A percentile compares a stretch with the other conserved stretches of the same genome.
phyloP scores from a whole-genome alignment of 1,284 basidiomycete genomes.

The Pholiota adiposa region DNA sequence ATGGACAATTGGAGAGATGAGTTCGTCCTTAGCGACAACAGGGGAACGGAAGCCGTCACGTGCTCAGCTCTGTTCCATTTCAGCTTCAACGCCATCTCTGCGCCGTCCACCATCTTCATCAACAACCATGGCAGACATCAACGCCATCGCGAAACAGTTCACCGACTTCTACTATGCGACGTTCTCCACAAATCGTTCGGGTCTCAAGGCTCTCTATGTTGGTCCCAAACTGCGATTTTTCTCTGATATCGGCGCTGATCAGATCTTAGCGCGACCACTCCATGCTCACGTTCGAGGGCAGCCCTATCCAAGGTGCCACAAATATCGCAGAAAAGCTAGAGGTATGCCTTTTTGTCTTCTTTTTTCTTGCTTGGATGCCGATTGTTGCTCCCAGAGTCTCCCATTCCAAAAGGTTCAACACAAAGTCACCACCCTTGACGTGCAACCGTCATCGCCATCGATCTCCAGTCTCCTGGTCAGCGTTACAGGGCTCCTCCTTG shows the following conservation, averaged over 20 bases:
- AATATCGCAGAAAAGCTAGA: constrained; percentile 83
- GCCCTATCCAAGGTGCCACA: constrained; percentile 60
- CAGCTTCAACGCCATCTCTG: constrained; percentile 20
- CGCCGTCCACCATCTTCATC: constrained; percentile 22
- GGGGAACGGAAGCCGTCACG: constrained; percentile 13
- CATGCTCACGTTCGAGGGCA: constrained; percentile 90
- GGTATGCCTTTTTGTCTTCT: constrained; percentile 51
- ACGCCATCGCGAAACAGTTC: constrained; percentile 68
- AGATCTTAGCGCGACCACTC: constrained; percentile 73
- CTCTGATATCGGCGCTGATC: constrained; percentile 31
- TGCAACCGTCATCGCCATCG: constrained; percentile 79
- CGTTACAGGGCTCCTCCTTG: constrained; percentile 86
- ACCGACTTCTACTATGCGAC: constrained; percentile 76
- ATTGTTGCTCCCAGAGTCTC: constrained; percentile 56
- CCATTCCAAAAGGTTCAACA: constrained; percentile 87
- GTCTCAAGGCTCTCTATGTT: constrained; percentile 74
- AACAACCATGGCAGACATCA: constrained; percentile 71
- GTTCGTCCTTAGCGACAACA: background rate
- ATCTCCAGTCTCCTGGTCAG: constrained; percentile 79
- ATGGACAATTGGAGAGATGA: background rate
- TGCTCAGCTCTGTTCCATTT: background rate
- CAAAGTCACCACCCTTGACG: constrained; percentile 85
- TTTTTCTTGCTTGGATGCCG: constrained; percentile 14
- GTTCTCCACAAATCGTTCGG: constrained; percentile 66
- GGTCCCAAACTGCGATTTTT: constrained; percentile 34